Evolutionary conservation across 2,329 filamentous ascomycete genomes (phyloP), one percentile per base, ranked within the genome.

Genomic region (Graphilbum ipis-grandicollis): DNA sequence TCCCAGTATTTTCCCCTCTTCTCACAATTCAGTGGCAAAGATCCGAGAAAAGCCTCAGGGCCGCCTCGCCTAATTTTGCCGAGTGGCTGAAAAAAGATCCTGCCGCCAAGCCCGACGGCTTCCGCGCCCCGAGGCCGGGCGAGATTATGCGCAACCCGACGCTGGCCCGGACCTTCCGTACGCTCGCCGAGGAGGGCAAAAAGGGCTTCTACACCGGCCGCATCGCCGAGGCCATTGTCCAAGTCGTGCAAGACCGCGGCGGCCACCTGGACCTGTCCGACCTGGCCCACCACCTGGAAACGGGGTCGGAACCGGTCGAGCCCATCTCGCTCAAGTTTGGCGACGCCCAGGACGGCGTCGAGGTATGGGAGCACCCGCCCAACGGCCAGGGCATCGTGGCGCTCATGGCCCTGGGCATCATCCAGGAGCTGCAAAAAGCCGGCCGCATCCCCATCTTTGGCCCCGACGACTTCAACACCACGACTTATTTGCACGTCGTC

Each of bases 351-450:
- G 55, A 62, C 12, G 74, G 75, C 9, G 68, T 94, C 31, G 76
- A 93, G 50, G 62, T 98, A 1, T 96, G 88, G 88, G 90, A 98
- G 52, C 88, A 96, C 52, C 86, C 88, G 26, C 90, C 90, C 9
- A 96, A 96, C 49, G 86, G 90, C 0, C 90, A 96, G 57, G 90
- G 90, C 2, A 86, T 96, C 44, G 82, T 96, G 2, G 90, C 90
- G 0, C 62, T 96, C 23, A 93, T 96, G 78, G 82, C 90, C 0
- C 64, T 98, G 1, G 90, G 90, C 2, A 93, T 96, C 45, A 63
- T 98, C 34, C 77, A 94, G 53, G 75, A 86, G 51, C 67, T 96
- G 2, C 83, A 93, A 56, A 71, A 74, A 41, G 62, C 67, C 14
- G 79, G 78, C 29, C 74, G 74, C 48, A 84, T 96, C 41, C 75